Evolutionary conservation across 345 rosid species (phyloP), one percentile per base, ranked within the genome.

Genomic region (Stellera chamaejasme): DNA sequence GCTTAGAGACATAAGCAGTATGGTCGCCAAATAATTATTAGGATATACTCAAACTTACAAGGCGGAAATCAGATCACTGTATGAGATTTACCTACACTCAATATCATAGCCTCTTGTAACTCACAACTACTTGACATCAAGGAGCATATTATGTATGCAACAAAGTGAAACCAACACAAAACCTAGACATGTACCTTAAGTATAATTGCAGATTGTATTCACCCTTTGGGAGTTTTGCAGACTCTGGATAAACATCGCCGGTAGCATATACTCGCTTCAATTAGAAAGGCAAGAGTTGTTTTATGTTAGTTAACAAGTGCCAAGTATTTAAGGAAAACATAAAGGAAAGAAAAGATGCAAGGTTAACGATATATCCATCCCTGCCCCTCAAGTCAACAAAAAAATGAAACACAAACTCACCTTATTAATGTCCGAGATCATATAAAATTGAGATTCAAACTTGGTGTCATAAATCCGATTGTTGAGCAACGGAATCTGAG

Each of bases 361-460:
- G 53, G 19, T 45, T 48, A 59, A 13, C 62, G 49, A 27, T 50
- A 49, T 48, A 26, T 43, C 44, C 27, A 52, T 10, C 28, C 7
- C 6, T 48, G 4, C 27, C 48, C 39, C 61, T 52, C 14, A 25
- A 52, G 43, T 49, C 52, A 66, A 48, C 26, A 16, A 11, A 13
- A 19, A 15, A 27, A 41, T 23, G 51, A 26, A 25, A 57, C 16
- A 51, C 48, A 57, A 65, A 27, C 53, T 58, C 72, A 93, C 99
- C 99, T 93, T 89, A 80, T 93, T 93, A 39, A 76, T 23, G 58
- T 93, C 99, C 56, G 91, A 87, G 75, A 93, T 85, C 88, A 89
- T 79, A 72, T 80, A 93, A 80, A 89, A 89, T 54, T 93, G 99
- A 23, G 97, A 93, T 77, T 93, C 97, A 62, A 89, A 93, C 78